Evolutionary conservation across 495 filamentous ascomycete genomes (phyloP).

Genomic region (Extremus antarcticus): DNA sequence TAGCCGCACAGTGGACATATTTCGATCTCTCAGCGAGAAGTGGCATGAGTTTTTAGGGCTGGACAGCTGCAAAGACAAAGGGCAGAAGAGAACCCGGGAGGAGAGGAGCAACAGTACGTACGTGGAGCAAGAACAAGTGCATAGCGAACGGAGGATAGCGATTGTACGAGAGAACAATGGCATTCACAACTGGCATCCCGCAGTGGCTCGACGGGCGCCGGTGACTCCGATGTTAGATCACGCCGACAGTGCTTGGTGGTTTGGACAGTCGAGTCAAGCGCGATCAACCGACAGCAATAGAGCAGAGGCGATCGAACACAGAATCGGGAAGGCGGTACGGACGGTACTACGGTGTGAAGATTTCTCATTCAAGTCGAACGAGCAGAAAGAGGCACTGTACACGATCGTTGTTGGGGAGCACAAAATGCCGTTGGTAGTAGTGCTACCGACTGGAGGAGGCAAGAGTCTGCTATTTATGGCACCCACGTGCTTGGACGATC

Average conservation of each 20-base stretch:
- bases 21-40: not conserved
- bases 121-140: not conserved
- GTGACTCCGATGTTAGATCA: too few species aligned
- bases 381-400: not conserved
- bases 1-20: constrained; percentile 2
- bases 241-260: too few species aligned
- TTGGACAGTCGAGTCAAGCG: too few species aligned
- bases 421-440: too few species aligned
- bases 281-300: too few species aligned
- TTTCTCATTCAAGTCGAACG: not conserved
- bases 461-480: constrained; percentile 7
- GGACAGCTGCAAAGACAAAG: not conserved
- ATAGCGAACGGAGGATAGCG: not conserved
- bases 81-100: not conserved
- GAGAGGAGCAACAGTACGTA: not conserved
- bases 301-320: not conserved
- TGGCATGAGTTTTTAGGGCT: constrained; percentile 3
- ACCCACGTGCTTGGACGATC: not conserved
- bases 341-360: not conserved
- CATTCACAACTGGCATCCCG: not conserved
- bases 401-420: too few species aligned
- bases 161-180: not conserved
- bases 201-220: not conserved
- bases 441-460: constrained; percentile 6
- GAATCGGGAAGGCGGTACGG: not conserved